These are phyloP conservation scores for Globisporangium iwayamae DNA, from an alignment of 352 stramenopile species.

Conservation along the genomic window DNA sequence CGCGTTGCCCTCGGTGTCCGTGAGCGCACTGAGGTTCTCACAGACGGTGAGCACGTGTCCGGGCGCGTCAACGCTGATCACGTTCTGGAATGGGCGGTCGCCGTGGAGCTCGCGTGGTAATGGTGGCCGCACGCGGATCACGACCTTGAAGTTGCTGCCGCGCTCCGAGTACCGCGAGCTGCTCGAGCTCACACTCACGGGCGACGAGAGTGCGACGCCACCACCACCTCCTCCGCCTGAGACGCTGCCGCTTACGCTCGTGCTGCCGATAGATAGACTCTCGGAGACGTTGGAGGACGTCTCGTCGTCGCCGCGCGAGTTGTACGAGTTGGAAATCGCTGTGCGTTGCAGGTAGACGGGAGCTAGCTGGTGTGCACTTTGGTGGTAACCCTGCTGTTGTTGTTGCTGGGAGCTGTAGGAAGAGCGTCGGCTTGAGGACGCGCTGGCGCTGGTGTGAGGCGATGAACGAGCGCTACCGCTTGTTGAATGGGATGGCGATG, in stretches of 20 bases:
- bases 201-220: constrained; percentile 27
- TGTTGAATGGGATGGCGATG: constrained; percentile 30
- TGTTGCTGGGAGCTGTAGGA: constrained; percentile 24
- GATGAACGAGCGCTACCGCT: constrained; percentile 33
- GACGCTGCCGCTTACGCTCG: constrained; percentile 9
- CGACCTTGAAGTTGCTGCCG: constrained; percentile 89
- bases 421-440: constrained; percentile 21
- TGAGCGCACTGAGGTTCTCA: constrained; percentile 70
- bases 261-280: constrained; percentile 29
- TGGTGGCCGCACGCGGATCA: constrained; percentile 89
- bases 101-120: constrained; percentile 86
- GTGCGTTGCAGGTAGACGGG: constrained; percentile 48
- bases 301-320: constrained; percentile 51
- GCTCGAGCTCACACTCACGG: constrained; percentile 27
- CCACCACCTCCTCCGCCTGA: neutral
- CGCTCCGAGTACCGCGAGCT: constrained; percentile 38
- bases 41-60: constrained; percentile 88
- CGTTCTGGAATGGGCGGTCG: constrained; percentile 88
- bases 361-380: constrained; percentile 13
- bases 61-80: constrained; percentile 82
- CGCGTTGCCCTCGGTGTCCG: constrained; percentile 25
- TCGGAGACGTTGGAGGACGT: constrained; percentile 60
- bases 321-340: constrained; percentile 64
- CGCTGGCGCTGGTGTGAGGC: constrained; percentile 21
- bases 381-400: constrained; percentile 3